Percentiles rank a stretch among this genome's conserved stretches.
Evolutionary conservation across 352 stramenopile species (phyloP).

Genomic region (Phytophthora quininea): DNA sequence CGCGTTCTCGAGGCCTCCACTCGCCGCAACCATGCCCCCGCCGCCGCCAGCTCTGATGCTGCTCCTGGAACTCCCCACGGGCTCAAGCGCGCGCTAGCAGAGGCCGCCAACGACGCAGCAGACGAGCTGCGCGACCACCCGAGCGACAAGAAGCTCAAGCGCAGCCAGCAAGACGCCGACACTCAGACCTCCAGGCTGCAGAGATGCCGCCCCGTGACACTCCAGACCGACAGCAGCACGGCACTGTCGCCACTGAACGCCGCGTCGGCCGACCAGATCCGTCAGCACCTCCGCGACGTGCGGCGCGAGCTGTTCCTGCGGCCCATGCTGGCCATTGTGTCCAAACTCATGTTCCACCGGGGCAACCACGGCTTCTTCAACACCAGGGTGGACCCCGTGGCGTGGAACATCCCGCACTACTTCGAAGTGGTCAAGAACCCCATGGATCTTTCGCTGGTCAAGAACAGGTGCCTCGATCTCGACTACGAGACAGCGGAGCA

Average conservation of each 20-base stretch:
- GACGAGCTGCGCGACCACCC: constrained; percentile 18
- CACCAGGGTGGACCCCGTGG: constrained; percentile 75
- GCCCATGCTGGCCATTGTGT: constrained; percentile 69
- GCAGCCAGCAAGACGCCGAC: constrained; percentile 11
- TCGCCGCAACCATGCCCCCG: neutral
- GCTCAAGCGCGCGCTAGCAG: constrained; percentile 27
- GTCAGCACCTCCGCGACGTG: constrained; percentile 74
- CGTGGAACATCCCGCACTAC: constrained; percentile 85
- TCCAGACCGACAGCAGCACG: constrained; percentile 11
- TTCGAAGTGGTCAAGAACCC: constrained; percentile 85
- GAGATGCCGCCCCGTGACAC: neutral
- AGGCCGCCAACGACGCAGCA: constrained; percentile 1
- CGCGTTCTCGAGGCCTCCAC: neutral
- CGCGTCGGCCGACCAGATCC: constrained; percentile 64
- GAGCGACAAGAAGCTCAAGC: constrained; percentile 57
- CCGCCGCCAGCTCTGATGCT: constrained; percentile 2
- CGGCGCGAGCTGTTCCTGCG: constrained; percentile 71
- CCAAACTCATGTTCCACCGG: constrained; percentile 84
- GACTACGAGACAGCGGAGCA: constrained; percentile 85
- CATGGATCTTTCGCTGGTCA: constrained; percentile 92
- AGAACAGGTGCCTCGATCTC: constrained; percentile 87
- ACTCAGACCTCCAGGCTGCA: constrained; percentile 7
- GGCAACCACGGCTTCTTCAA: constrained; percentile 86
- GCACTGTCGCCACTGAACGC: constrained; percentile 67
- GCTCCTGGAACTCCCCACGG: constrained; percentile 5